A percentile compares a stretch with the other conserved stretches of the same genome.
phyloP scores from a whole-genome alignment of 768 basidiomycete species.

The Tricholoma terreum region DNA sequence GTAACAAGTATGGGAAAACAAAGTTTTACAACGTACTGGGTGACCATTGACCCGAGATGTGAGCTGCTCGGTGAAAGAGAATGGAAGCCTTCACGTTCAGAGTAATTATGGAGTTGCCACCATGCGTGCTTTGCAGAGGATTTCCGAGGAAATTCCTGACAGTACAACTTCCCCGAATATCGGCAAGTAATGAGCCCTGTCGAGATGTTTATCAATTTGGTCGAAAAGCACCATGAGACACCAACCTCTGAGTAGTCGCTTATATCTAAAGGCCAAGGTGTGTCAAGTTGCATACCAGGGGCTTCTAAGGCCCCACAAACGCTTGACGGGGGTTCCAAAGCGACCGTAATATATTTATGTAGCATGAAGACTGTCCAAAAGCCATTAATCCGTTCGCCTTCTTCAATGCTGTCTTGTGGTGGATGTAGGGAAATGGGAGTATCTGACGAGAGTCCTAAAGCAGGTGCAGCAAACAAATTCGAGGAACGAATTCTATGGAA shows the following conservation, averaged over 20 bases:
- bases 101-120: constrained; percentile 37
- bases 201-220: constrained; percentile 11
- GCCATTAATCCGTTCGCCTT: constrained; percentile 63
- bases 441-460: constrained; percentile 37
- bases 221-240: constrained; percentile 1
- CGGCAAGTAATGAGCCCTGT: constrained; percentile 44
- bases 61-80: constrained; percentile 55
- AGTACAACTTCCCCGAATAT: constrained; percentile 44
- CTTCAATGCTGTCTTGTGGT: constrained; percentile 48
- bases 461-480: constrained; percentile 32
- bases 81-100: constrained; percentile 54
- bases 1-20: not conserved
- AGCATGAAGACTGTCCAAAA: constrained; percentile 63
- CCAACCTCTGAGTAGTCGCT: constrained; percentile 37
- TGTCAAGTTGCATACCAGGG: constrained; percentile 47
- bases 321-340: constrained; percentile 49
- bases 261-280: constrained; percentile 50
- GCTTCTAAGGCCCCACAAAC: constrained; percentile 55
- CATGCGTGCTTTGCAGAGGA: constrained; percentile 25
- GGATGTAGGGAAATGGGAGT: constrained; percentile 41
- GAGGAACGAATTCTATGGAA: constrained; percentile 46
- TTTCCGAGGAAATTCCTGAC: constrained; percentile 47
- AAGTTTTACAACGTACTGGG: constrained; percentile 31
- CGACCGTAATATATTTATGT: constrained; percentile 55
- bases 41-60: constrained; percentile 47